Percentiles rank a stretch among this genome's conserved stretches.
phyloP scores from a whole-genome alignment of 768 basidiomycete genomes.

The Neoboletus magnificus region DNA sequence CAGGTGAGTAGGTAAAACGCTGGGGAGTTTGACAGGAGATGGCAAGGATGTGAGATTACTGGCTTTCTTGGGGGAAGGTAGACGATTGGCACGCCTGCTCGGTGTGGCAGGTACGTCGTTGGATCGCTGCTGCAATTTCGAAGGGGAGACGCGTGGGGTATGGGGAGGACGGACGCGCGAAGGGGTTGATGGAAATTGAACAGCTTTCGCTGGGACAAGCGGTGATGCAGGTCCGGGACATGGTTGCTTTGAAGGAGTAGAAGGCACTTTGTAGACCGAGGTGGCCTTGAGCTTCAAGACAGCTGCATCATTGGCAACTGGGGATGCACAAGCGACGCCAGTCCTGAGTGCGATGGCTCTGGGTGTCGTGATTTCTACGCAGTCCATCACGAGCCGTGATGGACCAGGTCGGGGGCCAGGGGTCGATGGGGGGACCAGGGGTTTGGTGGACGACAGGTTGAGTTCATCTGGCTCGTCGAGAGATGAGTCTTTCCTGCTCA shows the following conservation, averaged over 20 bases:
- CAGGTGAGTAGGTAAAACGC: constrained; percentile 40
- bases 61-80: constrained; percentile 16
- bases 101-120: constrained; percentile 18
- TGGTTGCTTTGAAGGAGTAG: constrained; percentile 18
- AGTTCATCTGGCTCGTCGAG: constrained; percentile 29
- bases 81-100: constrained; percentile 7
- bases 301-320: neutral
- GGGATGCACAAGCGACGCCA: constrained; percentile 10
- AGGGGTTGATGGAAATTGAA: constrained; percentile 16
- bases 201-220: neutral
- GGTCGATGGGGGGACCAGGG: constrained; percentile 16
- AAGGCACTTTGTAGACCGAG: constrained; percentile 4
- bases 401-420: constrained; percentile 18
- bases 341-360: constrained; percentile 7
- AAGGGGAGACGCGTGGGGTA: constrained; percentile 18
- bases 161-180: constrained; percentile 10
- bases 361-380: constrained; percentile 31
- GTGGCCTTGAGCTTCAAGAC: neutral
- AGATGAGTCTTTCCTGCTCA: neutral
- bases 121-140: constrained; percentile 1
- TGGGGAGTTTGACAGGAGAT: constrained; percentile 22
- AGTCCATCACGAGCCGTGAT: constrained; percentile 29
- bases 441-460: constrained; percentile 18
- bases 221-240: neutral
- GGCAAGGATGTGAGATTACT: neutral